Evolutionary conservation across 768 basidiomycete genomes (phyloP).

Genomic region (Mycena galericulata): DNA sequence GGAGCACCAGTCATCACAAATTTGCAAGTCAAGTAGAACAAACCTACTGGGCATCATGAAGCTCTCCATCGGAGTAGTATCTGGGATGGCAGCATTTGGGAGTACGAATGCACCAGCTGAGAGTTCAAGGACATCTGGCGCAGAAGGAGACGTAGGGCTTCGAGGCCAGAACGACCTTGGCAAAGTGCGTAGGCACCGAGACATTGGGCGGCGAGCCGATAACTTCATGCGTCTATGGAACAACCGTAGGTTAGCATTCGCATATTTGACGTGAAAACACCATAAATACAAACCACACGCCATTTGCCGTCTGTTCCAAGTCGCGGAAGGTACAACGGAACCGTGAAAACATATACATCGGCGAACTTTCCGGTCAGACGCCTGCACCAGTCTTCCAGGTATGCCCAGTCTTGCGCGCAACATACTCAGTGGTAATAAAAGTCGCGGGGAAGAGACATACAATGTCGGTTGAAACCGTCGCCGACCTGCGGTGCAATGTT

Average conservation of each 20-base stretch:
- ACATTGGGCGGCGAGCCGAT: conserved; percentile 93
- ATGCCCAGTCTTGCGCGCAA: conserved; percentile 86
- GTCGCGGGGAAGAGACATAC: conserved; percentile 56
- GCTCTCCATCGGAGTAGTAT: conserved; percentile 80
- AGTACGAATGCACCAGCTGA: conserved; percentile 95
- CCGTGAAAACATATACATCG: conserved; percentile 97
- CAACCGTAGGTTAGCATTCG: no score
- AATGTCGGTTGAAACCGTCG: conserved; percentile 96
- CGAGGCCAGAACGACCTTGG: conserved; percentile 90
- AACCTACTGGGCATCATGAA: conserved; percentile 86
- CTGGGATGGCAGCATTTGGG: conserved; percentile 93
- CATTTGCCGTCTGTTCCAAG: conserved; percentile 92
- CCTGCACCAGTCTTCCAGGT: conserved; percentile 95
- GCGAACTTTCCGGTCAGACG: conserved; percentile 87
- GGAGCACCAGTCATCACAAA: conserved; percentile 10
- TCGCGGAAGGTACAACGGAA: conserved; percentile 95
- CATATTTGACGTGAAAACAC: background rate
- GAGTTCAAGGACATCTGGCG: conserved; percentile 78
- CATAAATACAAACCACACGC: conserved; percentile 79
- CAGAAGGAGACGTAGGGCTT: conserved; percentile 80
- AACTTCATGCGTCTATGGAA: conserved; percentile 86
- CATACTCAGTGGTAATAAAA: background rate
- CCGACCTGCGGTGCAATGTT: conserved; percentile 99
- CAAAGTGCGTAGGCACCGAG: conserved; percentile 97
- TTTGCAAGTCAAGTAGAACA: background rate